Evolutionary conservation across 2,329 filamentous ascomycete genomes (phyloP), one percentile per base, ranked within the genome.

Genomic region (Fusarium haematococcum): DNA sequence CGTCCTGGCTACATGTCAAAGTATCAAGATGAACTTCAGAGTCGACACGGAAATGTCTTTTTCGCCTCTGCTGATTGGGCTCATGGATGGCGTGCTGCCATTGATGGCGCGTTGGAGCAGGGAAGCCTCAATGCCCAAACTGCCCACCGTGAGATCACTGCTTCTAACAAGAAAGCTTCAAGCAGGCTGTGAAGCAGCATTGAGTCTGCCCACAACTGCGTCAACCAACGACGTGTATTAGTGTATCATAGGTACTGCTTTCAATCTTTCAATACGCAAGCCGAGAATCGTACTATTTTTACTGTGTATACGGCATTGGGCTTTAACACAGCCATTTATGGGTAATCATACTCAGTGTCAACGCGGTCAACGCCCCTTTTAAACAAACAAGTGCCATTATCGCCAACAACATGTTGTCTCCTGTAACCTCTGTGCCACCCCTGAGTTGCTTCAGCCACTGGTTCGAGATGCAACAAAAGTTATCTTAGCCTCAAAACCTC

Each of bases 71-170:
- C 75, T 1, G 79, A 80, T 25, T 79, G 77, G 78, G 76, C 79
- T 5, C 69, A 75, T 65, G 79, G 79, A 3, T 80, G 79, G 79
- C 45, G 76, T 54, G 76, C 73, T 6, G 75, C 73, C 0, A 80
- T 80, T 37, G 79, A 80, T n/a, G 79, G 79, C 5, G 79, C 79
- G 0, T 41, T 80, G 8, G 78, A 80, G 65, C 74, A 69, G 50
- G 75, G 56, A 1, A 43, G 30, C 18, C 18, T 73, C 2, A 68
- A 68, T 61, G 68, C 68, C 10, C 68, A 62, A 7, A 65, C 61
- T 9, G 65, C 64, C 2, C 27, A 54, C 4, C 35, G 41, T 16
- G 68, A 67, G 45, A 35, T 70, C 1, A 39, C 20, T 4, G 30
- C 33, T 41, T 20, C 35, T 10, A 57, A 56, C 18, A 67, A 64